These are phyloP conservation scores for Botrytis aclada DNA, from an alignment of 2,329 filamentous ascomycete species.

Conservation along the genomic window DNA sequence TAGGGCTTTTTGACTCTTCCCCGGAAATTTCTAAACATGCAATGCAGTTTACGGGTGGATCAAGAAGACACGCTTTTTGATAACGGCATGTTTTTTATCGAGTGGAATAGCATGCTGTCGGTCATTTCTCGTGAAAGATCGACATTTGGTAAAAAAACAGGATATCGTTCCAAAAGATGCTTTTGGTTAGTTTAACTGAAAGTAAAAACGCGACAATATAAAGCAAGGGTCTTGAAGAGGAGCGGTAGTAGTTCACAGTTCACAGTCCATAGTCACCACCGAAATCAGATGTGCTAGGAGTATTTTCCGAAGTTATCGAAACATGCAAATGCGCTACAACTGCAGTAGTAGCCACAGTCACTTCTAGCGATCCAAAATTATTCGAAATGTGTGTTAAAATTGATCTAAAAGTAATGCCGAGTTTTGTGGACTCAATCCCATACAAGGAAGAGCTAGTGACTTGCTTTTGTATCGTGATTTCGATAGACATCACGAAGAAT, in stretches of 20 bases:
- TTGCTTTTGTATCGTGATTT: neutral
- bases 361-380: neutral
- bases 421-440: neutral
- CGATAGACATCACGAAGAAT: neutral
- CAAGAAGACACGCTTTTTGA: neutral
- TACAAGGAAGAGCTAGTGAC: neutral
- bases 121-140: neutral
- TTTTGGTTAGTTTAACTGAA: neutral
- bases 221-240: neutral
- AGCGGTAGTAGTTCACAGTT: neutral
- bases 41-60: neutral
- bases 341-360: neutral
- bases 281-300: neutral
- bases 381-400: neutral
- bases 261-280: neutral
- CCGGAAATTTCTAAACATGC: neutral
- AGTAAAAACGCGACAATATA: neutral
- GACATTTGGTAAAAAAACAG: neutral
- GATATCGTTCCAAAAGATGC: neutral
- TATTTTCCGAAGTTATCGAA: neutral
- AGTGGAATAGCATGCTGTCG: neutral
- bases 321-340: neutral
- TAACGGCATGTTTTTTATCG: neutral
- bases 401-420: neutral
- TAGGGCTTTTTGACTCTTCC: neutral